Evolutionary conservation across 73 alveolate species (phyloP).

Genomic region (Uronychia setigera): DNA sequence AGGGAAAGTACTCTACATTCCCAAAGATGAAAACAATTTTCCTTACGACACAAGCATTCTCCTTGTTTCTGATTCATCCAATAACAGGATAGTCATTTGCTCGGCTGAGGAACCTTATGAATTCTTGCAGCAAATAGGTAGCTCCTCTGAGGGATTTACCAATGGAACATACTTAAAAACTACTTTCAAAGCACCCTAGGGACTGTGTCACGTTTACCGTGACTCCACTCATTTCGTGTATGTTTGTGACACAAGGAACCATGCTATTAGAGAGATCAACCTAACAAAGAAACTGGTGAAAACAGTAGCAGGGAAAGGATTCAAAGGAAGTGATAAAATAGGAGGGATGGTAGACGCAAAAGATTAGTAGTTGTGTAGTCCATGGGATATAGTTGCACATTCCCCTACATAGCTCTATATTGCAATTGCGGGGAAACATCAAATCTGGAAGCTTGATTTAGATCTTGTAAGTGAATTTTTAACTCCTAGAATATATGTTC

Average conservation of each 20-base stretch:
- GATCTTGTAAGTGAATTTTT: neutral
- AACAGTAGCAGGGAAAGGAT: slow-evolving; percentile 60
- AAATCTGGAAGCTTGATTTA: slow-evolving; percentile 47
- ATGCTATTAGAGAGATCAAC: slow-evolving; percentile 67
- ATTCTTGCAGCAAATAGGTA: slow-evolving; percentile 41
- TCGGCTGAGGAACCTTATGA: slow-evolving; percentile 36
- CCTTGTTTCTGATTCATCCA: slow-evolving; percentile 54
- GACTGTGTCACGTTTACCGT: slow-evolving; percentile 60
- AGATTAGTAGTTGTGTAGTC: slow-evolving; percentile 28
- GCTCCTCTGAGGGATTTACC: slow-evolving; percentile 31
- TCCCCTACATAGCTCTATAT: slow-evolving; percentile 8
- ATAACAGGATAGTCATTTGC: slow-evolving; percentile 34
- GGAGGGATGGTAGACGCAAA: slow-evolving; percentile 46
- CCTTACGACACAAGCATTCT: slow-evolving; percentile 15
- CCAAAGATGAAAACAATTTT: slow-evolving; percentile 14
- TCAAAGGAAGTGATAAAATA: slow-evolving; percentile 54
- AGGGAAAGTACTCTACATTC: slow-evolving; percentile 30
- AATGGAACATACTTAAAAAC: slow-evolving; percentile 53
- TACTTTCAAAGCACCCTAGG: slow-evolving; percentile 59
- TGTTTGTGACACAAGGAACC: slow-evolving; percentile 66
- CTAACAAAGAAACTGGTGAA: slow-evolving; percentile 33
- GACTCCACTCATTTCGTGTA: slow-evolving; percentile 50
- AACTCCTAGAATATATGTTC: slow-evolving; percentile 23
- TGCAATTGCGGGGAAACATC: slow-evolving; percentile 67
- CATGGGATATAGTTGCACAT: slow-evolving; percentile 57